Evolutionary conservation across 768 basidiomycete genomes (phyloP), one percentile per base, ranked within the genome.

Genomic region (Antrodiella citrinella): DNA sequence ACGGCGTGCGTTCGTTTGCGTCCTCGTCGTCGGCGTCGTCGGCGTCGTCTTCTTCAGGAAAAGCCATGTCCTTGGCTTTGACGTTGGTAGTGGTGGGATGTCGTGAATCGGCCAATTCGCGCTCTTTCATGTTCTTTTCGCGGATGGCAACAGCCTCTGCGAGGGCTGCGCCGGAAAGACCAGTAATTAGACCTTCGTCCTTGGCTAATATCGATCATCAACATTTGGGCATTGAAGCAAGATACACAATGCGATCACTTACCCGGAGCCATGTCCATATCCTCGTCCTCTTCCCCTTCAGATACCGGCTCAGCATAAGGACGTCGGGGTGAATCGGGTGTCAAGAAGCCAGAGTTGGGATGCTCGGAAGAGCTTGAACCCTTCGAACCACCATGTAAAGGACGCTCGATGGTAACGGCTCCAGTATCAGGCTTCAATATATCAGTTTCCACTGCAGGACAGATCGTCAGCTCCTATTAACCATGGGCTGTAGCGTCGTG

Each of bases 221-320:
- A n/a, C n/a, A n/a, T n/a, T n/a, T n/a, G n/a, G n/a, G n/a, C n/a
- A 25, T 25, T 42, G 20, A n/a, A 48, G 42, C 2, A 10, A 1
- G 13, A 2, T n/a, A n/a, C n/a, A n/a, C n/a, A 26, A 25, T 18
- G 15, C 11, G 10, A 13, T 12, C n/a, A 26, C 55, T n/a, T 47
- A 62, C 58, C 87, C 15, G 87, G 81, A 0, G 73, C 72, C 61
- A 79, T 75, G 7, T 7, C 15, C 15, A 7, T 15, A 22, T 75
- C 83, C 57, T 92, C 87, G 51, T 92, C 94, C 10, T 90, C 89
- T 64, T 99, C 95, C 30, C 91, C 96, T 65, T 98, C 96, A 0
- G 93, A 96, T 10, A 93, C 70, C 1, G 96, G 96, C 61, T 99
- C 96, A 21, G 80, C 73, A 61, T 98, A 98, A 1, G 60, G 51